These are phyloP conservation scores for Cystobasidium pallidum DNA, from an alignment of 1,284 basidiomycete species.

Conservation along the genomic window DNA sequence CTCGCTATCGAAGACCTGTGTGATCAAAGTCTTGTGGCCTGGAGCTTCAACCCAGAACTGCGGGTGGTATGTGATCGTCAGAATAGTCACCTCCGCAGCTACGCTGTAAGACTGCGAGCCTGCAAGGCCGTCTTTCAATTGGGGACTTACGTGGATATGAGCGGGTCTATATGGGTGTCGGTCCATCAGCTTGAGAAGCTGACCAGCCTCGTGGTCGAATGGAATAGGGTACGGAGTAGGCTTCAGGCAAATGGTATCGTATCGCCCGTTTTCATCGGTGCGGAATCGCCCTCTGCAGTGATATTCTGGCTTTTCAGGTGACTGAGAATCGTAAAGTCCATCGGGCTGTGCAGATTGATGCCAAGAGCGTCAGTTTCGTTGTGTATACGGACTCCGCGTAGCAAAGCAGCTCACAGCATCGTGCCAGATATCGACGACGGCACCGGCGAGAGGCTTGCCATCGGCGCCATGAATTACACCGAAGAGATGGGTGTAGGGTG, in stretches of 20 bases:
- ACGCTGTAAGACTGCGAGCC: no score
- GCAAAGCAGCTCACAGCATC: conserved; percentile 45
- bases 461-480: conserved; percentile 54
- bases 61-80: no score
- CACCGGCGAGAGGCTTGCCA: conserved; percentile 56
- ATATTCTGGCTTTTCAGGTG: conserved; percentile 55
- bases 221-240: conserved; percentile 58
- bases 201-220: conserved; percentile 56
- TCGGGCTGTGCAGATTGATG: conserved; percentile 51
- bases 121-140: no score
- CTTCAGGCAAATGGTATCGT: conserved; percentile 54
- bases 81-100: no score
- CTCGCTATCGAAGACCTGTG: conserved; percentile 56
- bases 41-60: conserved; percentile 54
- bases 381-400: no score
- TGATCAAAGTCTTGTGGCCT: conserved; percentile 54
- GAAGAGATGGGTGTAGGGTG: conserved; percentile 53
- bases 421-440: conserved; percentile 58
- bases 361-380: conserved; percentile 32
- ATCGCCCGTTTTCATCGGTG: conserved; percentile 55
- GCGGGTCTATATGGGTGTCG: conserved; percentile 57
- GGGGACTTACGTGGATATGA: conserved; percentile 56
- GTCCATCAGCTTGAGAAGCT: conserved; percentile 56
- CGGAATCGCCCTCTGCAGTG: conserved; percentile 53
- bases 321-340: conserved; percentile 58